Evolutionary conservation across 2,329 filamentous ascomycete species (phyloP).

Genomic region (Teratosphaeria viscida): DNA sequence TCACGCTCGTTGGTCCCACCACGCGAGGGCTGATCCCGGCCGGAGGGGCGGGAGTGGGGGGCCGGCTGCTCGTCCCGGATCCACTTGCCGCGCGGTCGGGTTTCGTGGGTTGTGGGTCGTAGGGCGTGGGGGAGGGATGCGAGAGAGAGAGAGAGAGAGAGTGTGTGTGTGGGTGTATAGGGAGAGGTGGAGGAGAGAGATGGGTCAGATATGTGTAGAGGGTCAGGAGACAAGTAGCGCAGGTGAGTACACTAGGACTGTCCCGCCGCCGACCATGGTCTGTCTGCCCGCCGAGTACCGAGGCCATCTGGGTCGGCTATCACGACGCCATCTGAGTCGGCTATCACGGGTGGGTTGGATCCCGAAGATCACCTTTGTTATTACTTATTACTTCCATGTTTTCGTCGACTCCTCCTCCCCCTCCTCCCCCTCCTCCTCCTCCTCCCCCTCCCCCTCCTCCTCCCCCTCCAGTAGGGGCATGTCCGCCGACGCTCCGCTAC

Average conservation of each 20-base stretch:
- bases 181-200: too few relatives aligned
- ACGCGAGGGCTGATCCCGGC: not conserved
- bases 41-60: not conserved
- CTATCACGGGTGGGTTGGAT: not conserved
- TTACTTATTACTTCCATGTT: not conserved
- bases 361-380: not conserved
- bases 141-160: not conserved
- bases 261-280: not conserved
- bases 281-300: not conserved
- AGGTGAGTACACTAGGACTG: too few relatives aligned
- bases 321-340: not conserved
- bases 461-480: too few relatives aligned
- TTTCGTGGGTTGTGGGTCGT: not conserved
- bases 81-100: not conserved
- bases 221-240: not conserved
- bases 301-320: not conserved
- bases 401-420: too few relatives aligned
- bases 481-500: too few relatives aligned
- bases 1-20: not conserved
- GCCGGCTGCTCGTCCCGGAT: not conserved
- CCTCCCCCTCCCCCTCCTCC: too few relatives aligned
- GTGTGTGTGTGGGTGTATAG: not conserved
- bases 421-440: too few relatives aligned
- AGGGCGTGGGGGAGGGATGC: not conserved
- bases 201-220: not conserved